Evolutionary conservation across 306 rosid genomes (phyloP), one percentile per base, ranked within the genome.

Genomic region (Coriaria nepalensis): DNA sequence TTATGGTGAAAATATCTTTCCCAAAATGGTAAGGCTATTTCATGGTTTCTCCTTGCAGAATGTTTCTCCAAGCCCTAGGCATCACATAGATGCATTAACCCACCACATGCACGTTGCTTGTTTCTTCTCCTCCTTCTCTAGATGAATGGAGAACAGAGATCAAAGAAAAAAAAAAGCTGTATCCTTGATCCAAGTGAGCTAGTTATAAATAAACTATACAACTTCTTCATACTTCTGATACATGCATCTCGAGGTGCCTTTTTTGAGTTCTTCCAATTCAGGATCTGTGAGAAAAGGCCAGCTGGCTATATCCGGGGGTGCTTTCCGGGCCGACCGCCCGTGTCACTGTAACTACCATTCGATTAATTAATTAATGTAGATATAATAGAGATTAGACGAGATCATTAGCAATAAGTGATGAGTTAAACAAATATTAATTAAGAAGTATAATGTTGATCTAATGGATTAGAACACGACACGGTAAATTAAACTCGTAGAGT

Each of bases 401-500:
- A n/a, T n/a, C n/a, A n/a, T n/a, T n/a, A n/a, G n/a, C n/a, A n/a
- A n/a, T n/a, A n/a, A n/a, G n/a, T n/a, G n/a, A n/a, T n/a, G n/a
- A n/a, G n/a, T n/a, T n/a, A n/a, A n/a, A n/a, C n/a, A n/a, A n/a
- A n/a, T n/a, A n/a, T n/a, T n/a, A n/a, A n/a, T n/a, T n/a, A n/a
- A n/a, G n/a, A n/a, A n/a, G n/a, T n/a, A n/a, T n/a, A n/a, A n/a
- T 43, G 9, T 32, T 11, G 63, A 76, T 73, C 78, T 42, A 54
- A 64, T 48, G 83, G 86, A 61, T 51, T 46, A 37, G 11, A 68
- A 33, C 45, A 56, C 53, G 81, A 70, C 83, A 72, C 76, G 65
- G 62, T 65, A 50, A 47, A 4, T n/a, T n/a, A n/a, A n/a, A n/a
- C n/a, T 49, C 38, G 50, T 46, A 54, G 62, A 41, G 49, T n/a